These are phyloP conservation scores for Exidia glandulosa DNA, from an alignment of 768 basidiomycete genomes.

Conservation along the genomic window DNA sequence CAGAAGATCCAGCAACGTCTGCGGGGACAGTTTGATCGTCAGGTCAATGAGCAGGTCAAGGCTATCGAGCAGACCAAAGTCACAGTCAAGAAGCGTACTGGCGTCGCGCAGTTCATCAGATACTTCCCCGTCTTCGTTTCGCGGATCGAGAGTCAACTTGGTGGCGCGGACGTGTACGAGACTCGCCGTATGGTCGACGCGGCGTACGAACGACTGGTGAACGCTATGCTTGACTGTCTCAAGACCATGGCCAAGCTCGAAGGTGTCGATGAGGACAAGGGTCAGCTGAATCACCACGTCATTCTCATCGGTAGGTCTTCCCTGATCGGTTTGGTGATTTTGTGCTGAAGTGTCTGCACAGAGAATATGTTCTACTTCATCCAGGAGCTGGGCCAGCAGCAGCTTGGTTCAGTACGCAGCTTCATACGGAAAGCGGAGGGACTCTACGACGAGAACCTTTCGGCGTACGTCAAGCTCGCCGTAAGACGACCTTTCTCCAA, in stretches of 20 bases:
- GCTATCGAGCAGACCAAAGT: conserved; percentile 84
- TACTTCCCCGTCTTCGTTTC: conserved; percentile 82
- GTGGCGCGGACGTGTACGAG: conserved; percentile 64
- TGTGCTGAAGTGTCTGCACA: conserved; percentile 22
- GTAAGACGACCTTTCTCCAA: conserved; percentile 79
- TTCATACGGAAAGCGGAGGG: conserved; percentile 66
- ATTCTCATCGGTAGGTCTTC: conserved; percentile 71
- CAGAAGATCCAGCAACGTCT: conserved; percentile 77
- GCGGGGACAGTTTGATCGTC: conserved; percentile 65
- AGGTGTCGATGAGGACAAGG: conserved; percentile 89
- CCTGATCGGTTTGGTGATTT: not conserved
- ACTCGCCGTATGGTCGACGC: conserved; percentile 67
- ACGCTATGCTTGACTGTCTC: conserved; percentile 83
- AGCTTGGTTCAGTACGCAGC: conserved; percentile 46
- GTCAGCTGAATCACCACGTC: conserved; percentile 92
- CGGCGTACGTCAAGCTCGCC: conserved; percentile 76
- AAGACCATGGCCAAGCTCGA: conserved; percentile 96
- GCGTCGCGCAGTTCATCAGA: conserved; percentile 84
- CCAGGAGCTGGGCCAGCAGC: conserved; percentile 63
- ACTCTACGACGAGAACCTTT: conserved; percentile 84
- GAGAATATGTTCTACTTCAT: conserved; percentile 97
- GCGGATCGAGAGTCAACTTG: conserved; percentile 74
- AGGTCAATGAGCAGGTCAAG: conserved; percentile 63
- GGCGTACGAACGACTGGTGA: conserved; percentile 81
- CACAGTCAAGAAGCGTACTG: conserved; percentile 85